Evolutionary conservation across 192 early-diverging fungal genomes (phyloP).

Genomic region (Umbelopsis vinacea): DNA sequence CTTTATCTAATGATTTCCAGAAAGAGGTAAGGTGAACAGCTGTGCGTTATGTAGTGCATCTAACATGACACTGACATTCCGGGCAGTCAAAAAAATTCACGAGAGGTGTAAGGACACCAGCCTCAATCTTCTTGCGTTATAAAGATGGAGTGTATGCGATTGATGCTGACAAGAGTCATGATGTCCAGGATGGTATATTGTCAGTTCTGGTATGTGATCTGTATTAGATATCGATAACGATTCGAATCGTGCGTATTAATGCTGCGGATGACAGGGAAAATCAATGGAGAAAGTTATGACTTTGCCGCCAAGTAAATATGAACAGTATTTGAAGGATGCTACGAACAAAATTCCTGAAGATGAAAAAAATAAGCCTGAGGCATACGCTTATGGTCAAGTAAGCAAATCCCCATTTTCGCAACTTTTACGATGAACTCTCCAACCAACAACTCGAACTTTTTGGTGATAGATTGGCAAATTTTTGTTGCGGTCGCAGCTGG

Average conservation of each 20-base stretch:
- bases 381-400: conserved; percentile 66
- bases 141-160: conserved; percentile 78
- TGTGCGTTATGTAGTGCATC: background rate
- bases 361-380: conserved; percentile 57
- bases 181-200: conserved; percentile 72
- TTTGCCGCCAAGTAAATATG: conserved; percentile 65
- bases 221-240: background rate
- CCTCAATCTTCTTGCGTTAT: conserved; percentile 72
- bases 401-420: conserved; percentile 1
- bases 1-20: conserved; percentile 67
- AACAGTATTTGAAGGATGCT: conserved; percentile 66
- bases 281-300: conserved; percentile 90
- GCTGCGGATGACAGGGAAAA: conserved; percentile 61
- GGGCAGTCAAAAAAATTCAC: conserved; percentile 62
- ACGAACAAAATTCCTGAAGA: conserved; percentile 39
- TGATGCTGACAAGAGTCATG: conserved; percentile 81
- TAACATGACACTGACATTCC: background rate
- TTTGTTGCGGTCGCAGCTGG: conserved; percentile 87
- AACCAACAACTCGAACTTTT: background rate
- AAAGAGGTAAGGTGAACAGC: conserved; percentile 49
- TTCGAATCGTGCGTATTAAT: background rate
- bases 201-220: conserved; percentile 61
- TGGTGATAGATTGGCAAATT: conserved; percentile 62
- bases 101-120: conserved; percentile 64
- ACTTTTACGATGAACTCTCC: background rate